Base-by-base conservation (phyloP, 1,284 basidiomycete species). In the Rhodotorula sp. region DNA sequence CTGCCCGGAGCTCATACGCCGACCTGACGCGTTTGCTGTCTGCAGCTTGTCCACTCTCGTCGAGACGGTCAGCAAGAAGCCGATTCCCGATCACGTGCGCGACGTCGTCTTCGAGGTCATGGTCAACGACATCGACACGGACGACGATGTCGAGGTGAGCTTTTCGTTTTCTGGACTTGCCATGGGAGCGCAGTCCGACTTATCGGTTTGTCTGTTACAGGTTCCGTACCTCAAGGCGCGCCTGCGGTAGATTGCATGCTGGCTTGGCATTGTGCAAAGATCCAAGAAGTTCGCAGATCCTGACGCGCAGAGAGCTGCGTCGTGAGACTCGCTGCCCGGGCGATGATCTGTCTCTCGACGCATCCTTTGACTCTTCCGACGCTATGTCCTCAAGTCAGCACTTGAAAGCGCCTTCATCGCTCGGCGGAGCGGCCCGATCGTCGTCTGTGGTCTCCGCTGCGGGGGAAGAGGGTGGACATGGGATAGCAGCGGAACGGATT, bases 21-120 rank as follows among this genome's bases (percentile, higher is more conserved):
- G 5, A 16, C 13, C 53, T 16, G 4, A 25, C 53, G 4, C 54
- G 27, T 3, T 5, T 9, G 0, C 23, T 13, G 9, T 3, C 17
- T 19, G n/a, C 61, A 74, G 87, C 79, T 93, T 99, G 84, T 91
- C 89, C 81, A 89, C 90, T 76, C 85, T 99, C 50, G 93, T 97
- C 23, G 94, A 97, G 82, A 87, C 87, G 69, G 94, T 99, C 21
- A 23, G n/a, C 25, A 64, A 97, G 87, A 97, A 95, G 83, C 87
- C 91, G 3, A 87, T 97, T 72, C 89, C 89, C 21, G 85, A 90
- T 7, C 77, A 79, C 55, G 74, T 74, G 42, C 76, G 77, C 58
- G 70, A 77, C 46, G 66, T 80, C 64, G 66, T 74, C 17, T 73
- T 96, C 23, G 97, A 99, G 84, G 89, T 97, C 67, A 97, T 99